These are phyloP conservation scores for Leersia perrieri DNA, from an alignment of 176 grass and related monocot genomes.

Conservation along the genomic window DNA sequence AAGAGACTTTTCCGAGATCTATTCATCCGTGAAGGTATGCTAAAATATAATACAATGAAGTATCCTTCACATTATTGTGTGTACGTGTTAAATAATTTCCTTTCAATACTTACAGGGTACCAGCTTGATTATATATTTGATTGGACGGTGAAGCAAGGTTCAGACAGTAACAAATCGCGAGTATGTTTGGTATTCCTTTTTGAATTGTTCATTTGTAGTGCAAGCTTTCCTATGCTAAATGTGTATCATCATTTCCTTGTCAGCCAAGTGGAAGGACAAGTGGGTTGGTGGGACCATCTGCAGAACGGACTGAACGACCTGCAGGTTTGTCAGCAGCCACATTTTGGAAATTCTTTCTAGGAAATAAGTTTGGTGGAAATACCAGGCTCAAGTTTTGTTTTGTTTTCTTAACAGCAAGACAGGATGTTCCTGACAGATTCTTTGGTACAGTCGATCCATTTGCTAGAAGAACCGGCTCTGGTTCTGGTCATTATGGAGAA, in stretches of 20 bases:
- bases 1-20: slow-evolving; percentile 82
- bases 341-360: slow-evolving; percentile 22
- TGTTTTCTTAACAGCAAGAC: slow-evolving; percentile 52
- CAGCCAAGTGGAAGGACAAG: slow-evolving; percentile 49
- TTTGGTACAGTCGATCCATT: slow-evolving; percentile 52
- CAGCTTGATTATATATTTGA: slow-evolving; percentile 84
- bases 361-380: slow-evolving; percentile 24
- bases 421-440: slow-evolving; percentile 71
- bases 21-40: slow-evolving; percentile 75
- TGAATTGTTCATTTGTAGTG: slow-evolving; percentile 7
- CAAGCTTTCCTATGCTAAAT: slow-evolving; percentile 28
- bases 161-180: slow-evolving; percentile 53
- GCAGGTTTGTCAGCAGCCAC: slow-evolving; percentile 51
- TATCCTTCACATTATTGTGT: slow-evolving; percentile 18
- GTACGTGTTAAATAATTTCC: slow-evolving; percentile 25
- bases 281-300: slow-evolving; percentile 56
- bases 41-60: not conserved
- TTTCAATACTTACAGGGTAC: slow-evolving; percentile 52
- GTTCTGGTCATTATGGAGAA: slow-evolving; percentile 61
- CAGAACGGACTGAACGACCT: slow-evolving; percentile 62
- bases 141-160: slow-evolving; percentile 76
- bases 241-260: slow-evolving; percentile 12
- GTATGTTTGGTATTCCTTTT: slow-evolving; percentile 53
- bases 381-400: not conserved
- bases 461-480: slow-evolving; percentile 55